These are phyloP conservation scores for Euphorbia tirucalli DNA, from an alignment of 345 rosid species.

Conservation along the genomic window DNA sequence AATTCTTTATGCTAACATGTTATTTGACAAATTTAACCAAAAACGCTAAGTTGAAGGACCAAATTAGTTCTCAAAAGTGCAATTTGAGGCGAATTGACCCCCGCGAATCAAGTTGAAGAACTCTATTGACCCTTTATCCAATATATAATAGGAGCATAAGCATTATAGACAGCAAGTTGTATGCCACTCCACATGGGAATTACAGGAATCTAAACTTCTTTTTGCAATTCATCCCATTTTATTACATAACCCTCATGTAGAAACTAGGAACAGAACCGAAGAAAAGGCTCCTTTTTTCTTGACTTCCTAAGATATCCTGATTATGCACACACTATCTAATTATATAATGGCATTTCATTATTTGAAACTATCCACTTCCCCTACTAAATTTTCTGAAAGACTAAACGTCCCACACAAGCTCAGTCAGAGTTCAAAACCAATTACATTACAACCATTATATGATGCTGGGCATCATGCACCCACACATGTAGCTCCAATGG, in stretches of 20 bases:
- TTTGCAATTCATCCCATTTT: not conserved
- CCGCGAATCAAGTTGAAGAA: not conserved
- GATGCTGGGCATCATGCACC: not conserved
- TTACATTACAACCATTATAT: not conserved
- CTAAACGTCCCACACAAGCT: not conserved
- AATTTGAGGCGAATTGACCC: not conserved
- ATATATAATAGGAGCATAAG: not conserved
- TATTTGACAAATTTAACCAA: not conserved
- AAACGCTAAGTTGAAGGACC: too few species aligned
- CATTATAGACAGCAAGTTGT: not conserved
- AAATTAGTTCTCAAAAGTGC: too few species aligned
- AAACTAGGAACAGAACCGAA: not conserved
- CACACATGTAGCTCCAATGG: constrained; percentile 2
- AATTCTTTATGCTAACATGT: not conserved
- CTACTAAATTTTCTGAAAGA: not conserved
- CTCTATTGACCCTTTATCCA: not conserved
- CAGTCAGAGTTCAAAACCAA: not conserved
- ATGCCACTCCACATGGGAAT: not conserved
- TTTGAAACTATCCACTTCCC: not conserved
- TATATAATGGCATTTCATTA: not conserved
- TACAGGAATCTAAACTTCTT: not conserved
- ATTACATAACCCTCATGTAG: not conserved
- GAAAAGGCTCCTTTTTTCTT: not conserved
- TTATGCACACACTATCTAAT: not conserved
- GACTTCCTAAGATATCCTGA: not conserved